A percentile compares a stretch with the other conserved stretches of the same genome.
phyloP scores from a whole-genome alignment of 768 basidiomycete genomes.

The Paxillus ammoniavirescens region DNA sequence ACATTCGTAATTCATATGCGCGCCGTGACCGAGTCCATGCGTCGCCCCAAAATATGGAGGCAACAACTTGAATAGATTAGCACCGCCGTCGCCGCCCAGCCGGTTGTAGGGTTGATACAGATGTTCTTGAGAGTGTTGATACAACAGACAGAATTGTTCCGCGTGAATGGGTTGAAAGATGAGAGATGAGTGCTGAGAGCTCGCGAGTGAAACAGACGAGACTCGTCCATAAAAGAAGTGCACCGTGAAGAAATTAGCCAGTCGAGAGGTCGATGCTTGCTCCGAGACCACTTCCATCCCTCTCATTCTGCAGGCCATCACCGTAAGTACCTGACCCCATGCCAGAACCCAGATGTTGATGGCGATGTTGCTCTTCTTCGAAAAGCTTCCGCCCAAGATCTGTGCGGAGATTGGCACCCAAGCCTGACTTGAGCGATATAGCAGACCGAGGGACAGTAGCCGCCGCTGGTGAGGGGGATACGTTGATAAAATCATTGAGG shows the following conservation, averaged over 20 bases:
- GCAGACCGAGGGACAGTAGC: constrained; percentile 30
- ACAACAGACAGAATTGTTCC: constrained; percentile 29
- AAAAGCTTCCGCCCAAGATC: constrained; percentile 69
- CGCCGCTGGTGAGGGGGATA: constrained; percentile 61
- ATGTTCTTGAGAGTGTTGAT: constrained; percentile 29
- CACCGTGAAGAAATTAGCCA: constrained; percentile 14
- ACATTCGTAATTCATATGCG: constrained; percentile 27
- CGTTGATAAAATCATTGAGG: constrained; percentile 70
- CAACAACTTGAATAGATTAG: constrained; percentile 30
- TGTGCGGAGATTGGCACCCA: constrained; percentile 54
- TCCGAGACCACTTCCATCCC: constrained; percentile 23
- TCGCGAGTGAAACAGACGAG: constrained; percentile 13
- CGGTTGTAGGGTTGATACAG: constrained; percentile 33
- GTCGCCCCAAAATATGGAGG: constrained; percentile 26
- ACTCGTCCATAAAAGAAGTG: constrained; percentile 3
- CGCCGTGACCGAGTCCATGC: constrained; percentile 18
- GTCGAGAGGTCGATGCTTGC: constrained; percentile 32
- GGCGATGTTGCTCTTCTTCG: constrained; percentile 64
- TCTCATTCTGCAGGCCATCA: constrained; percentile 28
- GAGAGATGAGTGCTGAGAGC: constrained; percentile 17
- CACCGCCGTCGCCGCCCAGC: constrained; percentile 20
- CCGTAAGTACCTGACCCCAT: constrained; percentile 10
- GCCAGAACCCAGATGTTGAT: constrained; percentile 19
- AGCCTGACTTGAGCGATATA: constrained; percentile 30
- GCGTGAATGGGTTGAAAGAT: constrained; percentile 23